These are phyloP conservation scores for Amphicarpaea edgeworthii DNA, from an alignment of 306 rosid genomes.

Conservation along the genomic window DNA sequence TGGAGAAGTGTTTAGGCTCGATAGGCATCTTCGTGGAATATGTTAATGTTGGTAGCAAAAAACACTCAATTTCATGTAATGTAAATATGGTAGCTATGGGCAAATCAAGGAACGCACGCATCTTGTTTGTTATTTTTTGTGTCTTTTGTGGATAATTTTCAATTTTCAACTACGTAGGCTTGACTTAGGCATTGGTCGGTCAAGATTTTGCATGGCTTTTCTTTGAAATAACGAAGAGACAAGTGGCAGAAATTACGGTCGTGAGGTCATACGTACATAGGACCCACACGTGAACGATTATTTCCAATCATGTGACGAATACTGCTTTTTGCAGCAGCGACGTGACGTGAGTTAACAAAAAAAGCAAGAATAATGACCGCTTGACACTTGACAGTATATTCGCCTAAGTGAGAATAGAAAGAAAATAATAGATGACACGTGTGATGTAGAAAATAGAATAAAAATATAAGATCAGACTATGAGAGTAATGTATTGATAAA, in stretches of 20 bases:
- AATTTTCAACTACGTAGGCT: not conserved
- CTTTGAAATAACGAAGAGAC: not conserved
- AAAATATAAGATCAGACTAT: not conserved
- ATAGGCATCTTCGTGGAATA: conserved; percentile 35
- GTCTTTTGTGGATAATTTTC: conserved; percentile 29
- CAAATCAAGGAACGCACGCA: conserved; percentile 12
- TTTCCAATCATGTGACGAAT: conserved; percentile 23
- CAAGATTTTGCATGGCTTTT: not conserved
- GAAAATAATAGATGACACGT: not conserved
- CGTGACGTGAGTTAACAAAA: not conserved
- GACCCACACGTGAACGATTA: not conserved
- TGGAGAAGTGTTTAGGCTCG: conserved; percentile 3
- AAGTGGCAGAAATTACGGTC: not conserved
- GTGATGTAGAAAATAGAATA: not conserved
- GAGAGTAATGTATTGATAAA: no score
- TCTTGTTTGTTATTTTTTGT: conserved; percentile 2
- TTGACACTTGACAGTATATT: not conserved
- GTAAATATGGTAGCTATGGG: conserved; percentile 24
- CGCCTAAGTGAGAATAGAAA: not conserved
- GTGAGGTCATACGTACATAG: conserved; percentile 26
- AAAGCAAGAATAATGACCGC: not conserved
- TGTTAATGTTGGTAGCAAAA: conserved; percentile 21
- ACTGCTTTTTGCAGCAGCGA: not conserved
- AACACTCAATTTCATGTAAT: conserved; percentile 2
- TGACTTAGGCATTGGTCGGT: not conserved